These are phyloP conservation scores for Penicillium simplicissimum DNA, from an alignment of 495 filamentous ascomycete species.

Conservation along the genomic window DNA sequence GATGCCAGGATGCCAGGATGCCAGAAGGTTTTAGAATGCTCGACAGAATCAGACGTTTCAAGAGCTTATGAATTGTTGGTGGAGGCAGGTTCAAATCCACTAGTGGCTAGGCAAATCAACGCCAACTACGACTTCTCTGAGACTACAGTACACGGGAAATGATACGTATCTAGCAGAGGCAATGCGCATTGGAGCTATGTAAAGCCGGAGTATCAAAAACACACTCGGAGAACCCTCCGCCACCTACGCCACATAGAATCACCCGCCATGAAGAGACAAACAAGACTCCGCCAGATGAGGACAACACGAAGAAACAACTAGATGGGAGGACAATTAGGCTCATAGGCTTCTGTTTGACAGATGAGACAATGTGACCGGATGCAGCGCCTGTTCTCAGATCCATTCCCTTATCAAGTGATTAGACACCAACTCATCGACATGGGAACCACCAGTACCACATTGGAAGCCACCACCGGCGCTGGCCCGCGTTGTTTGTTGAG, in stretches of 20 bases:
- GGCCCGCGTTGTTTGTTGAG: background rate
- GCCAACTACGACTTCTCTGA: background rate
- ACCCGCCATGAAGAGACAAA: slow-evolving; percentile 4
- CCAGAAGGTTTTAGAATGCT: background rate
- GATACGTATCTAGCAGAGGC: background rate
- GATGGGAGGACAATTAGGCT: slow-evolving; percentile 23
- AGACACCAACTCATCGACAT: background rate
- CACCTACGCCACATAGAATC: slow-evolving; percentile 19
- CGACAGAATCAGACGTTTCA: too few species aligned
- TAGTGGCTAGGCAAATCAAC: too few species aligned
- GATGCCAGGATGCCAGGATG: background rate
- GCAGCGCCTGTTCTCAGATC: slow-evolving; percentile 8
- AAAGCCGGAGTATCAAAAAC: slow-evolving; percentile 10
- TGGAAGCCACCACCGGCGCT: background rate
- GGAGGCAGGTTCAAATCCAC: too few species aligned
- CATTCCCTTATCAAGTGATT: background rate
- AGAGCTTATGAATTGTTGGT: too few species aligned
- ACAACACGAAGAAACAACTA: slow-evolving; percentile 13
- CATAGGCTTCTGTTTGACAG: slow-evolving; percentile 18
- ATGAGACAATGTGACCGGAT: slow-evolving; percentile 21
- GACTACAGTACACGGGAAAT: background rate
- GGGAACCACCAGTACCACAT: slow-evolving; percentile 2
- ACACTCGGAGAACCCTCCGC: slow-evolving; percentile 15
- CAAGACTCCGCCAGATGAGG: slow-evolving; percentile 10
- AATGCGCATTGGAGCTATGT: background rate